A percentile compares a stretch with the other conserved stretches of the same genome.
Conservation (phyloP, 2,329 filamentous ascomycete genomes). For the Juglanconis sp. region DNA sequence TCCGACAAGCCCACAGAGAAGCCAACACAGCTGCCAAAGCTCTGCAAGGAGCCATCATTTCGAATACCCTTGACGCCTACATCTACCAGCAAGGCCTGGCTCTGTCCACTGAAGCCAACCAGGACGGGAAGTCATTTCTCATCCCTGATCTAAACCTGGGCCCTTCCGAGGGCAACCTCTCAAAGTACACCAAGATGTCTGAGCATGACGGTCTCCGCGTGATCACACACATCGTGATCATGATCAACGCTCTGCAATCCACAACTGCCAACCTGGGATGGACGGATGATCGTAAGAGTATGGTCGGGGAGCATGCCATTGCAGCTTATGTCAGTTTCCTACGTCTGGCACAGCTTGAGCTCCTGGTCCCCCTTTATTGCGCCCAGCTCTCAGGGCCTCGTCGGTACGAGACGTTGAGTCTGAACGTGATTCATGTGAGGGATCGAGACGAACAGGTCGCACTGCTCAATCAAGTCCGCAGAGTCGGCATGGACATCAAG, state of each 20-base stretch:
- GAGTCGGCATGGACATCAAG: constrained; percentile 68
- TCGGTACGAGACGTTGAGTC: constrained; percentile 68
- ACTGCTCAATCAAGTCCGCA: constrained; percentile 71
- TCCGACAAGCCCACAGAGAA: constrained; percentile 51
- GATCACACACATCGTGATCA: constrained; percentile 61
- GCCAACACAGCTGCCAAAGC: constrained; percentile 67
- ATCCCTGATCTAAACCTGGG: constrained; percentile 38
- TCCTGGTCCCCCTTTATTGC: constrained; percentile 84
- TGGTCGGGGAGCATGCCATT: constrained; percentile 63
- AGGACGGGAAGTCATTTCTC: constrained; percentile 35
- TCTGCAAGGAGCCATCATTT: constrained; percentile 72
- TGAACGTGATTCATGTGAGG: constrained; percentile 71
- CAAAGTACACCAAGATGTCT: constrained; percentile 51
- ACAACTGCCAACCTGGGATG: constrained; percentile 33
- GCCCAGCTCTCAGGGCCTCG: constrained; percentile 67
- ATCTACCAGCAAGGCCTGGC: constrained; percentile 57
- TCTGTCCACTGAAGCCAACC: constrained; percentile 47
- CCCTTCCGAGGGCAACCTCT: constrained; percentile 33
- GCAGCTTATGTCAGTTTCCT: constrained; percentile 80
- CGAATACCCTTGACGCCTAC: constrained; percentile 56
- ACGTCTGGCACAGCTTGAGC: constrained; percentile 66
- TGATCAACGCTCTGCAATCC: constrained; percentile 65
- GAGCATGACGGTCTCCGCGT: constrained; percentile 66
- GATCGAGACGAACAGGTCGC: constrained; percentile 62
- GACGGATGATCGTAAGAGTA: constrained; percentile 28